Evolutionary conservation across 2,329 filamentous ascomycete species (phyloP), one percentile per base, ranked within the genome.

Genomic region (Pyrenochaeta sp.): DNA sequence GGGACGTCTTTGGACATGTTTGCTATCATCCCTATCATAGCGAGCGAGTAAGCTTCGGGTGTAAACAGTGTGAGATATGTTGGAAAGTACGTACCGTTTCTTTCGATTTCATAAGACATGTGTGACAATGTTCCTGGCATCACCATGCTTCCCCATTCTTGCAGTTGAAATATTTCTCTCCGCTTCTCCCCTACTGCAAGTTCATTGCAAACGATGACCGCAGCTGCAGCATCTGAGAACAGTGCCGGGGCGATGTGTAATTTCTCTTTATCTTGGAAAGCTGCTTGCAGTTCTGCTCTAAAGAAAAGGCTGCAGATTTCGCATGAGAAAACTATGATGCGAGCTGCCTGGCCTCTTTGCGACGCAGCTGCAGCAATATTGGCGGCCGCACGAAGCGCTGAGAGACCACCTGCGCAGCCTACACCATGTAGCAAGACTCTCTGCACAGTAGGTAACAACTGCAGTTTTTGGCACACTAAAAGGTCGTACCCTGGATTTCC

Each of bases 171-270:
- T 11, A 81, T 63, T 1, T 75, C 72, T 20, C 57, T 59, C 45
- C 74, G 71, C 1, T 66, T 54, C 7, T 60, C 56, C 1, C 23
- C 23, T 5, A 27, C 9, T 4, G 23, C 23, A 27, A 27, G 23
- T 9, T 9, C 23, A 9, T 27, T 27, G 9, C 23, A 27, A 4
- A 27, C 23, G 4, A 27, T 9, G 4, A 27, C 4, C 23, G 23
- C 23, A 51, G 87, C 87, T n/a, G 85, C 88, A 59, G 86, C 90
- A 70, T 91, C 88, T 17, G 87, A 89, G 69, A 91, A 91, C 2
- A 91, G 74, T 12, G 83, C 84, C 1, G 85, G 79, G 1, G 87
- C 88, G 62, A 91, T 89, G 29, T 87, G 80, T 10, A 86, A 83
- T 54, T 88, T 80, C 61, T 88, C 42, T 2, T 15, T 33, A 17